Conservation (phyloP, 2,329 filamentous ascomycete species). For the Chrysoporthe puriensis region DNA sequence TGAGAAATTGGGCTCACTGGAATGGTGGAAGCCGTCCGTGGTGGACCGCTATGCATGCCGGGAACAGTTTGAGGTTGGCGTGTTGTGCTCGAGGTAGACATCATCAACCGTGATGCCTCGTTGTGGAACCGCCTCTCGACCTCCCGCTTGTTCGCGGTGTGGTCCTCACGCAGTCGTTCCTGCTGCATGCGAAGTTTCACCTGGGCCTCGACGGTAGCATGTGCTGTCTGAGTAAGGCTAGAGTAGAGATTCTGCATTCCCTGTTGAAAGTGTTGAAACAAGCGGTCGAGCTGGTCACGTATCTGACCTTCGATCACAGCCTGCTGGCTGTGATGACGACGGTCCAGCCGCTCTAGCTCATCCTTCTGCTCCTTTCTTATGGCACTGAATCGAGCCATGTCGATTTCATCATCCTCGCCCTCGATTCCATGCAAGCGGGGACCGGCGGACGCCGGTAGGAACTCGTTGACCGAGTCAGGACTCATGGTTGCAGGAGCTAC, state of each 20-base stretch:
- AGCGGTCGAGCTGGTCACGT: constrained; percentile 10
- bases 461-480: constrained; percentile 22
- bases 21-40: not conserved
- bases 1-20: not conserved
- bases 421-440: constrained; percentile 6
- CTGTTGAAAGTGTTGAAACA: constrained; percentile 25
- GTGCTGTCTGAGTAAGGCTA: constrained; percentile 18
- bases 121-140: constrained; percentile 24
- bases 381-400: constrained; percentile 20
- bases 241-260: constrained; percentile 23
- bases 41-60: not conserved
- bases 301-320: constrained; percentile 21
- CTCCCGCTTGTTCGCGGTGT: constrained; percentile 17
- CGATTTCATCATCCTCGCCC: constrained; percentile 19
- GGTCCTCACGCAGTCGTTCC: constrained; percentile 21
- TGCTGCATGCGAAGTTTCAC: constrained; percentile 24
- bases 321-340: constrained; percentile 14
- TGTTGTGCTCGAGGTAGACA: constrained; percentile 1
- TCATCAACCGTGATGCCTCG: constrained; percentile 16
- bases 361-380: constrained; percentile 26
- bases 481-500: constrained; percentile 14
- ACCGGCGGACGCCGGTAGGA: constrained; percentile 13
- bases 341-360: constrained; percentile 23
- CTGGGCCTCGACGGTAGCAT: constrained; percentile 21
- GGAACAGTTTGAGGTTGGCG: not conserved